These are phyloP conservation scores for Silene latifolia DNA, from an alignment of 148 eudicot genomes.

Conservation along the genomic window DNA sequence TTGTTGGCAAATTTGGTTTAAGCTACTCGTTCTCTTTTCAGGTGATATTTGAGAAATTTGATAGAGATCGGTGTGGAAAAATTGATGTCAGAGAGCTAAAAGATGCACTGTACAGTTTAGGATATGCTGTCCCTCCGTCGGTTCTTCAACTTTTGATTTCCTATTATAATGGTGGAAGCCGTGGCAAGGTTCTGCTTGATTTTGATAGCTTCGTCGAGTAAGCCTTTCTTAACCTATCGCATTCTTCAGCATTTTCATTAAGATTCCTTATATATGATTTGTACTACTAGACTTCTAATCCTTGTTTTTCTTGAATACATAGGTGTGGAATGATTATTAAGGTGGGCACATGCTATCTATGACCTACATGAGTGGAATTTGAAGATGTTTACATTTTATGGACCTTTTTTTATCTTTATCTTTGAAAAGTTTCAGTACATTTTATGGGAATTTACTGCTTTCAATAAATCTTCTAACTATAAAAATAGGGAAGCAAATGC, in stretches of 20 bases:
- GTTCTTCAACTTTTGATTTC: conserved; percentile 66
- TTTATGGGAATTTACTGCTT: too few relatives aligned
- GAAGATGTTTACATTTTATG: background rate
- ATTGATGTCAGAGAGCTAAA: conserved; percentile 55
- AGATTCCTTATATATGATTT: background rate
- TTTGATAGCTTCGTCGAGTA: conserved; percentile 79
- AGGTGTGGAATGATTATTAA: conserved; percentile 78
- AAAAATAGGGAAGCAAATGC: too few relatives aligned
- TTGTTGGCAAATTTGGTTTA: background rate
- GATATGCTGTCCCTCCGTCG: conserved; percentile 66
- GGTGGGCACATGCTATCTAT: conserved; percentile 32
- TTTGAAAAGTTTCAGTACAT: background rate
- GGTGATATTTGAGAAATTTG: conserved; percentile 71
- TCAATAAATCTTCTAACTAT: too few relatives aligned
- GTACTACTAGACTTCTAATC: conserved; percentile 13
- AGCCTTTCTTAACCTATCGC: conserved; percentile 25
- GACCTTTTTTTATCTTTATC: background rate
- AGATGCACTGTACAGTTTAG: conserved; percentile 66
- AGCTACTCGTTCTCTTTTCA: conserved; percentile 20
- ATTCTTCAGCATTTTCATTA: background rate
- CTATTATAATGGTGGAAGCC: conserved; percentile 46
- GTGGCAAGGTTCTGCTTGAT: conserved; percentile 45
- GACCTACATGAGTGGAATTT: background rate
- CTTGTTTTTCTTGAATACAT: conserved; percentile 25
- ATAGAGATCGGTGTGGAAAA: conserved; percentile 70